Percentiles rank a stretch among this genome's conserved stretches.
Evolutionary conservation across 345 rosid genomes (phyloP).

Genomic region (Melaleuca quinquenervia): DNA sequence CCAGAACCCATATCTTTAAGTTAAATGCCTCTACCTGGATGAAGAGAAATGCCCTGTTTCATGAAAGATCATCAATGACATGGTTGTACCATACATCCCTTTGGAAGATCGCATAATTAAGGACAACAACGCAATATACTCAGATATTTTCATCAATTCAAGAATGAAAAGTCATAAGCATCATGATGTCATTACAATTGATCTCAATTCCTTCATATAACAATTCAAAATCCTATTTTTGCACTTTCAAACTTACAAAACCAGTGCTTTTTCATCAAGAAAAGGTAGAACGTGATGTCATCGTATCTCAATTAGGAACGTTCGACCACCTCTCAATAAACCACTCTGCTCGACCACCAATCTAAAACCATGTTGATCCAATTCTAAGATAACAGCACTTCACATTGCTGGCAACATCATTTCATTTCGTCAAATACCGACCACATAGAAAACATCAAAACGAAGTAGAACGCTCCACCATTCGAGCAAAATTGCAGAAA

Average conservation of each 20-base stretch:
- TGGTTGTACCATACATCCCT: background rate
- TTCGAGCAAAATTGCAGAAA: background rate
- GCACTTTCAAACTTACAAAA: background rate
- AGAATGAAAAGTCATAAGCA: background rate
- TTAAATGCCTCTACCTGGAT: background rate
- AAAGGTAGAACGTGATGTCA: background rate
- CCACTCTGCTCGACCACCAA: background rate
- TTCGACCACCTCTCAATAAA: background rate
- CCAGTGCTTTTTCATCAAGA: background rate
- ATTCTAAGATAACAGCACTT: background rate
- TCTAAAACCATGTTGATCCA: background rate
- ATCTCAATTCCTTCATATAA: background rate
- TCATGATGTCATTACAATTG: background rate
- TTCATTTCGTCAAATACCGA: background rate
- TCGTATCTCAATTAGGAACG: background rate
- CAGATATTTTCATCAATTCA: background rate
- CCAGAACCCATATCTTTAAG: constrained; percentile 62
- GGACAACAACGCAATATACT: background rate
- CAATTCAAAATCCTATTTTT: background rate
- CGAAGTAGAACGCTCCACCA: background rate
- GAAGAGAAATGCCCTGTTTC: background rate
- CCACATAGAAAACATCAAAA: background rate
- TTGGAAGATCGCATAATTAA: background rate
- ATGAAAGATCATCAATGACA: background rate
- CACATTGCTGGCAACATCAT: background rate